Evolutionary conservation across 2,329 filamentous ascomycete species (phyloP), one percentile per base, ranked within the genome.

Genomic region (Arthrobotrys entomopaga): DNA sequence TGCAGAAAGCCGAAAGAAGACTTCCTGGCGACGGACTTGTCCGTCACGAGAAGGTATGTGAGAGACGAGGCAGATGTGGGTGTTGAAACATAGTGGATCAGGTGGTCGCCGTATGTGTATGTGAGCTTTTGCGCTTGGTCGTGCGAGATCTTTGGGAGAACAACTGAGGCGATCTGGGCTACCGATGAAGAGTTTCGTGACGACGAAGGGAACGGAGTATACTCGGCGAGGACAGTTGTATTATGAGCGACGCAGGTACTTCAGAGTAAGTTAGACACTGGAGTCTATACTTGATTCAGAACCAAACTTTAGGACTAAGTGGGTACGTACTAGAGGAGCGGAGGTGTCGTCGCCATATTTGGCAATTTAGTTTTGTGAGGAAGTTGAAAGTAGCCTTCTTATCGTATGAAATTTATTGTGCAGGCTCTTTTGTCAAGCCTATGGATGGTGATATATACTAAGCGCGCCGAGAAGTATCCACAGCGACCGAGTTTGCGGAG

Each of bases 171-270:
- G 79, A 98, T 90, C 43, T 75, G 71, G 20, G 71, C 65, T 10
- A 70, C 65, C 11, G 90, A 93, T 3, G 92, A 93, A 67, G 92
- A 91, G 78, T 92, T 89, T 48, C 90, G 92, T 8, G 91, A 89
- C 75, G 93, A 91, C 1, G 92, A 92, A 38, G 75, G 60, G 13
- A 77, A 63, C 7, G 92, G 89, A 56, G 92, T 96, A 84, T 96
- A 94, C 84, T 99, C 95, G 80, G 91, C 85, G 75, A 99, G 89
- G 83, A 99, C 97, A 52, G 93, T 98, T 65, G 88, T 91, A 80
- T 95, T 90, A 84, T 98, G 89, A 58, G 95, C 93, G 82, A 99
- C 95, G 84, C 95, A 98, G 78, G 92, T 90, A 84, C 93, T 97
- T 20, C 79, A 22, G 49, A 24, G 70, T 38, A 76, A 50, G 52